Evolutionary conservation across 768 basidiomycete genomes (phyloP), one percentile per base, ranked within the genome.

Genomic region (Suillus subluteus): DNA sequence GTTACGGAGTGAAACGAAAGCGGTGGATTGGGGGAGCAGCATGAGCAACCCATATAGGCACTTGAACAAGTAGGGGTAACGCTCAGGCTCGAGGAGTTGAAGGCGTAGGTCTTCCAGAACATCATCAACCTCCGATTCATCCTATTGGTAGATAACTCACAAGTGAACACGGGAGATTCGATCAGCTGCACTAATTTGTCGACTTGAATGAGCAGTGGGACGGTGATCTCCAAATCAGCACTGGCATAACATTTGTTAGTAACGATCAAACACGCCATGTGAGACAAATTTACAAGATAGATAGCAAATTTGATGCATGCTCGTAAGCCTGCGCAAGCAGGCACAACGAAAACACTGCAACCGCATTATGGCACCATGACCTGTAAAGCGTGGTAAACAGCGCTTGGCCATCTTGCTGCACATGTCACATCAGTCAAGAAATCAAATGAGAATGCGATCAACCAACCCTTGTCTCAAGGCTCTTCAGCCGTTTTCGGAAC

Each of bases 341-440:
- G 76, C 98, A 99, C 7, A 99, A 84, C 1, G 98, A 95, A 75
- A 99, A 98, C 1, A 95, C 95, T 0, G 98, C 91, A 52, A 99
- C 96, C 1, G 97, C 93, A 73, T 98, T 98, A 72, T 99, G 98
- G 75, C 96, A 99, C 98, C 98, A 99, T 23, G 96, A 99, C 23
- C 95, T 86, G 73, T 99, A 99, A 4, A 99, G 81, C 0, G 92
- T 94, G 13, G 92, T 94, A 76, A 99, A 99, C 26, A 99, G 77
- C 18, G 93, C 93, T 79, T 99, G 98, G 3, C 97, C 96, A 70
- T 99, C 98, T 92, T 97, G 90, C 88, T 91, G 55, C 13, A 6
- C 30, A 62, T 59, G 54, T 15, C 50, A 26, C 26, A 50, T 55
- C 21, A 41, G 11, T 3, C 3, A 21, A 52, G 44, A 6, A 0